Base-by-base conservation (phyloP, 176 grass and related monocot species). In the Lolium multiflorum region DNA sequence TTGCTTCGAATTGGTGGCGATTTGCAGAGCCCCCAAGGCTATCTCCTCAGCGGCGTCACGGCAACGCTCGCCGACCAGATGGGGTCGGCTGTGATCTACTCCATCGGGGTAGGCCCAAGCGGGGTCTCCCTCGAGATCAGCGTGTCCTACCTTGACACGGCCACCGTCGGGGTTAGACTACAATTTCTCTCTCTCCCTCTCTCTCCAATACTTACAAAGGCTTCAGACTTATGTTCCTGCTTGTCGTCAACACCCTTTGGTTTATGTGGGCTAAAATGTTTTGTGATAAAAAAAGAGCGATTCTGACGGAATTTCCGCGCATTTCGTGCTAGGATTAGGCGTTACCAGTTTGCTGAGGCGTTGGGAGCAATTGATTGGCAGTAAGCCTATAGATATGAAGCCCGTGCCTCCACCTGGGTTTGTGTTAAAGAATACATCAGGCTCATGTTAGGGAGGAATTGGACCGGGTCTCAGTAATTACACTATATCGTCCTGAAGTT, bases 111-210 rank as follows among this genome's bases (percentile, higher is more conserved):
- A 7, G 31, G 0, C 48, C 0, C 3, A 1, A 88, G 84, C 56
- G 93, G 93, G 16, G 91, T 98, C 17, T 98, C 96, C n/a, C 4
- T 98, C 6, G 93, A 98, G 55, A 90, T 98, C 76, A 63, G 60
- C 79, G 6, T 93, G 64, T 95, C 96, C 49, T 92, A 90, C 50
- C 82, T 98, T 12, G 93, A 92, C 74, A 77, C 38, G 5, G 93
- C 93, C 62, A 81, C 85, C 11, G 46, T 94, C 76, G 89, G 87
- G 80, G 93, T 93, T 83, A 90, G 92, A 56, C 73, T 60, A 4
- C 70, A 28, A 1, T 72, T 14, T 51, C 13, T 52, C 2, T 28
- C 28, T 28, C 28, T 28, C 28, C 1, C 28, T 28, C 37, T 72
- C n/a, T 61, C n/a, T 54, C n/a, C 28, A 61, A 54, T 15, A 35